A percentile compares a stretch with the other conserved stretches of the same genome.
These are phyloP conservation scores for Xylaria sp. DNA, from an alignment of 2,329 filamentous ascomycete species.

Conservation along the genomic window DNA sequence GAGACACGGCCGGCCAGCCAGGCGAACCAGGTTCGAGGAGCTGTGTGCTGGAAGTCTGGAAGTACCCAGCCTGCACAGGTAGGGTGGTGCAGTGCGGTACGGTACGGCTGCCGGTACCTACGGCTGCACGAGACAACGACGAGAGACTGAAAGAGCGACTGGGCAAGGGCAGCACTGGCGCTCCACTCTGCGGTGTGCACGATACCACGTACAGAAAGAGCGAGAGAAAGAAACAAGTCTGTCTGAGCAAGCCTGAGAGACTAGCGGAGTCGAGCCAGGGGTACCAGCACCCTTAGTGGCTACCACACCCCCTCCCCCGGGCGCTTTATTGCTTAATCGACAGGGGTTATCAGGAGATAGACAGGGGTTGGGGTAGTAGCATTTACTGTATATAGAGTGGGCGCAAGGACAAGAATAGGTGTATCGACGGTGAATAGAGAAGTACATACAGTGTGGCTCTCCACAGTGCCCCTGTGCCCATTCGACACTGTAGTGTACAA, in stretches of 20 bases:
- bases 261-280: constrained; percentile 29
- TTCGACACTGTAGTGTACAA: neutral
- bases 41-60: constrained; percentile 6
- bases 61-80: constrained; percentile 10
- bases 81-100: constrained; percentile 19
- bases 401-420: constrained; percentile 24
- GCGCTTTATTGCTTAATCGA: constrained; percentile 30
- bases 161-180: constrained; percentile 15
- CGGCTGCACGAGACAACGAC: constrained; percentile 30
- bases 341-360: constrained; percentile 35
- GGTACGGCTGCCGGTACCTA: constrained; percentile 19
- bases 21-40: constrained; percentile 15
- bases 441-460: constrained; percentile 4
- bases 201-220: constrained; percentile 29
- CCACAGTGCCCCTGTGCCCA: neutral
- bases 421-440: constrained; percentile 16
- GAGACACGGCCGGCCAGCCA: neutral
- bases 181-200: constrained; percentile 31
- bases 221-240: constrained; percentile 17
- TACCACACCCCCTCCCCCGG: constrained; percentile 25
- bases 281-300: neutral
- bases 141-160: constrained; percentile 5
- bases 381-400: neutral
- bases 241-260: constrained; percentile 4
- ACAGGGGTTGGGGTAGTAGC: constrained; percentile 21